Evolutionary conservation across 2,329 filamentous ascomycete genomes (phyloP).

Genomic region (Scytalidium sp.): DNA sequence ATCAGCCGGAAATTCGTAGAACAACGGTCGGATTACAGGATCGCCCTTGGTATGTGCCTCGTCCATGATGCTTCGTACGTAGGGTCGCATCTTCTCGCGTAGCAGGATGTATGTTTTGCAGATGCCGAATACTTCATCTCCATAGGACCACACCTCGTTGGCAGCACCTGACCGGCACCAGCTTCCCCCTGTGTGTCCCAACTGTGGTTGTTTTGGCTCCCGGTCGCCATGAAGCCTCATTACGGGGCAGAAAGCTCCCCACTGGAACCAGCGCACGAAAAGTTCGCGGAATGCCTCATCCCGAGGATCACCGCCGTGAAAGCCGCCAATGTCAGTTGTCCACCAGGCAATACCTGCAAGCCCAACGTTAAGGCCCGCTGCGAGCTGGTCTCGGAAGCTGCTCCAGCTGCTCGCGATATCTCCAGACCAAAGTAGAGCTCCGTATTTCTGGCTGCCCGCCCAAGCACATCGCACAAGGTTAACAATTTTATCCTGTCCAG

Average conservation of each 20-base stretch:
- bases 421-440: slow-evolving; percentile 64
- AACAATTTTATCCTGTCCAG: slow-evolving; percentile 54
- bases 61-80: slow-evolving; percentile 55
- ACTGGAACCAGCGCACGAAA: slow-evolving; percentile 68
- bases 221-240: slow-evolving; percentile 66
- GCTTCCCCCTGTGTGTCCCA: background rate
- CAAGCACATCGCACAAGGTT: slow-evolving; percentile 57
- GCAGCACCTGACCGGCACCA: slow-evolving; percentile 38
- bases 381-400: slow-evolving; percentile 56
- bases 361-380: slow-evolving; percentile 64
- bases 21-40: slow-evolving; percentile 60
- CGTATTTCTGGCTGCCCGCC: slow-evolving; percentile 60
- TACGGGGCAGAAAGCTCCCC: slow-evolving; percentile 64
- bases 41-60: slow-evolving; percentile 57
- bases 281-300: slow-evolving; percentile 58
- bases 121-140: slow-evolving; percentile 56
- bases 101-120: slow-evolving; percentile 57
- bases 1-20: slow-evolving; percentile 62
- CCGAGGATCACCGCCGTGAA: slow-evolving; percentile 60
- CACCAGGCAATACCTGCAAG: slow-evolving; percentile 64
- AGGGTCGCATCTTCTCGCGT: slow-evolving; percentile 55
- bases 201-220: slow-evolving; percentile 51
- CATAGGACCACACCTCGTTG: slow-evolving; percentile 68
- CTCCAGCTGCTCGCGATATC: slow-evolving; percentile 65
- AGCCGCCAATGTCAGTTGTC: slow-evolving; percentile 70